These are phyloP conservation scores for Solanum lignicaule DNA, from an alignment of 257 asterid genomes.

Conservation along the genomic window DNA sequence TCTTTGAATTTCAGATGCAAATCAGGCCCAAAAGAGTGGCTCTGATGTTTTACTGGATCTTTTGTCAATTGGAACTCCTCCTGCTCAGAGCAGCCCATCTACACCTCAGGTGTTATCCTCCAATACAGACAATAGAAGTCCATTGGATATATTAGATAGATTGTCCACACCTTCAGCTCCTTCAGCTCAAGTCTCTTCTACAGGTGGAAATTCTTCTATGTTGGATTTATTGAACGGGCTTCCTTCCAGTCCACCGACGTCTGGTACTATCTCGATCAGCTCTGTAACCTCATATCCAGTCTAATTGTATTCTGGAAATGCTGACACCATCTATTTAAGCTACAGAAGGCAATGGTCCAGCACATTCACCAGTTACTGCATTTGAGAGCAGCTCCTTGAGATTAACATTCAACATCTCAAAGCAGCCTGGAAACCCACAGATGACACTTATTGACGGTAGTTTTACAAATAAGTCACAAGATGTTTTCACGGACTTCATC, in stretches of 20 bases:
- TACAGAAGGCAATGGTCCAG: constrained; percentile 54
- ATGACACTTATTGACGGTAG: constrained; percentile 68
- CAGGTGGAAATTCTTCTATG: constrained; percentile 59
- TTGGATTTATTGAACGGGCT: constrained; percentile 78
- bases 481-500: constrained; percentile 59
- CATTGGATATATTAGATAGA: constrained; percentile 40
- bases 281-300: constrained; percentile 3
- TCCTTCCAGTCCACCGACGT: constrained; percentile 39
- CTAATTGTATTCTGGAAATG: neutral
- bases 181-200: constrained; percentile 29
- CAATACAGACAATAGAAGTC: constrained; percentile 37
- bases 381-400: constrained; percentile 72
- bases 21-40: constrained; percentile 49
- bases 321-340: constrained; percentile 12
- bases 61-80: constrained; percentile 77
- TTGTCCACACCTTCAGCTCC: constrained; percentile 46
- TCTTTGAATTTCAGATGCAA: constrained; percentile 39
- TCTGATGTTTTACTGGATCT: constrained; percentile 75
- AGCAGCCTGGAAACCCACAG: constrained; percentile 69
- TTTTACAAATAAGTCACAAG: constrained; percentile 60
- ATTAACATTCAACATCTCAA: constrained; percentile 64
- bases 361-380: constrained; percentile 66
- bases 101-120: constrained; percentile 41
- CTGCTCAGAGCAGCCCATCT: constrained; percentile 49
- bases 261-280: constrained; percentile 37